Percentiles rank a stretch among this genome's conserved stretches.
These are phyloP conservation scores for Crinitomyces ghanaensis DNA, from an alignment of 805 yeast species.

Conservation along the genomic window DNA sequence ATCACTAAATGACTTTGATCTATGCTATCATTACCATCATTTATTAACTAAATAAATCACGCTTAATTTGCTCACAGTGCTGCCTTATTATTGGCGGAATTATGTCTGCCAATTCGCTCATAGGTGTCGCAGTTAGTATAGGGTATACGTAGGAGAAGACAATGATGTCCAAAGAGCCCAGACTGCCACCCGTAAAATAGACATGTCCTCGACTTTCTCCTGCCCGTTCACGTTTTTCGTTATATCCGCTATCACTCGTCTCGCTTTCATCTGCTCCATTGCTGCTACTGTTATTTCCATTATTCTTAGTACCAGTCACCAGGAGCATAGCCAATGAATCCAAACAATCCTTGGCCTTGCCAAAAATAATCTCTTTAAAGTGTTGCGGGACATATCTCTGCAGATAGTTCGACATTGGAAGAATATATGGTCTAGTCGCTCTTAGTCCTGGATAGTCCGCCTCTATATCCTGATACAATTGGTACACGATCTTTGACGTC, in stretches of 20 bases:
- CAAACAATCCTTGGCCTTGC: slow-evolving; percentile 10
- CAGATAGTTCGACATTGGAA: background rate
- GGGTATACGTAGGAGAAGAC: slow-evolving; percentile 15
- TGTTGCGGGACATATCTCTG: background rate
- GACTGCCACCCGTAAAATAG: too few species aligned
- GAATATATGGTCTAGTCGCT: slow-evolving; percentile 2
- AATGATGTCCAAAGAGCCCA: slow-evolving; percentile 14
- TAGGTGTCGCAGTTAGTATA: slow-evolving; percentile 8
- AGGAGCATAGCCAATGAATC: slow-evolving; percentile 5
- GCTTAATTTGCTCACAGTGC: slow-evolving; percentile 12
- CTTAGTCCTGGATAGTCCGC: slow-evolving; percentile 10
- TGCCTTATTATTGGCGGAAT: slow-evolving; percentile 11
- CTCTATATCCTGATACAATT: slow-evolving; percentile 8
- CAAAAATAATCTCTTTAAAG: slow-evolving; percentile 3
- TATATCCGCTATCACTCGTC: slow-evolving; percentile 1
- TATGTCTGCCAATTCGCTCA: slow-evolving; percentile 13
- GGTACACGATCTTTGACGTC: slow-evolving; percentile 6
- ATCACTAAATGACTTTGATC: background rate
- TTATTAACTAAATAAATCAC: background rate
- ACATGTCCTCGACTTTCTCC: too few species aligned
- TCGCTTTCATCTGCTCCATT: slow-evolving; percentile 1
- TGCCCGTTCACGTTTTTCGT: too few species aligned
- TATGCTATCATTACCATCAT: background rate
- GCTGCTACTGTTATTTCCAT: background rate
- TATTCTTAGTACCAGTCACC: too few species aligned